Percentiles rank a stretch among this genome's conserved stretches.
Evolutionary conservation across 108 stramenopile genomes (phyloP).

Genomic region (Parietichytrium sp.): DNA sequence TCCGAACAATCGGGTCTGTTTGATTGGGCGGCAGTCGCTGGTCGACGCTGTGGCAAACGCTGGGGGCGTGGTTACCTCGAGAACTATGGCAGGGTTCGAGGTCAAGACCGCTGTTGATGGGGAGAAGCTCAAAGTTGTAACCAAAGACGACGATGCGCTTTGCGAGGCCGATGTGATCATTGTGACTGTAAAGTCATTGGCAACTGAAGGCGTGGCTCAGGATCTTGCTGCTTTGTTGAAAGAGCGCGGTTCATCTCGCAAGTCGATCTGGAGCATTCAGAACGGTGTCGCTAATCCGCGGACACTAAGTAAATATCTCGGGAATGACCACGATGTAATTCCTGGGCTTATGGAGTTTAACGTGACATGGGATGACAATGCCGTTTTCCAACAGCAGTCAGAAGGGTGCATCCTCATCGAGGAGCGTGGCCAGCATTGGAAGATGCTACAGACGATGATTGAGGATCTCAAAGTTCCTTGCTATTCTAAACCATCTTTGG

Average conservation of each 20-base stretch:
- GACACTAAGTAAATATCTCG: neutral
- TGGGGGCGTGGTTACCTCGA: neutral
- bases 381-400: neutral
- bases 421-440: neutral
- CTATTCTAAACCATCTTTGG: neutral
- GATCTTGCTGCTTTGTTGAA: neutral
- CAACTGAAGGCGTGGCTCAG: neutral
- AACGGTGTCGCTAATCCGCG: slow-evolving; percentile 32
- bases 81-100: neutral
- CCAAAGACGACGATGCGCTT: neutral
- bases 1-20: too few species aligned
- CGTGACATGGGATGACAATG: neutral
- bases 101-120: neutral
- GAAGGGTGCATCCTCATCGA: neutral
- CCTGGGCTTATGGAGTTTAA: neutral
- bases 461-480: neutral
- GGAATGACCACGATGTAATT: neutral
- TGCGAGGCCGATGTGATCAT: neutral
- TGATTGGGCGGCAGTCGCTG: slow-evolving; percentile 15
- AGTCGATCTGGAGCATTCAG: neutral
- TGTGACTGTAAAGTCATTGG: neutral
- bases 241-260: neutral
- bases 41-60: neutral
- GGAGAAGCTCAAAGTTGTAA: neutral
- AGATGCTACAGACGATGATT: neutral